Conservation (phyloP, 2,329 filamentous ascomycete genomes). For the Pleochaeta shiraiana region DNA sequence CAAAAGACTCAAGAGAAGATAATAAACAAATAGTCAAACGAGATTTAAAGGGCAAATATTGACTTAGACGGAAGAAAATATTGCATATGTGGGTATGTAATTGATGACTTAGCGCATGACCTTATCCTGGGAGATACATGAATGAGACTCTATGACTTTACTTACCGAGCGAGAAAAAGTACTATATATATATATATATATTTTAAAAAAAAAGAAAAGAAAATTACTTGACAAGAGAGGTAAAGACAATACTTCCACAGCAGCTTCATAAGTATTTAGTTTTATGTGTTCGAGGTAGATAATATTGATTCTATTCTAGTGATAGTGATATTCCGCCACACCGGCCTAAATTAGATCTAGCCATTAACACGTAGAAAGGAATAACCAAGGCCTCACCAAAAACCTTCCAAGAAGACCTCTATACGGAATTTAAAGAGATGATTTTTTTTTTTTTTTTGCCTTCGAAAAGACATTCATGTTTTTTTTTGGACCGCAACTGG, state of each 20-base stretch:
- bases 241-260: neutral
- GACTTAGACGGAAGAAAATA: neutral
- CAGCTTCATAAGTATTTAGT: neutral
- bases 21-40: neutral
- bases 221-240: neutral
- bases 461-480: neutral
- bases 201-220: neutral
- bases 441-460: neutral
- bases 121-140: neutral
- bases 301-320: neutral
- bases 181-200: too few species aligned
- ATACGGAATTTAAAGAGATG: neutral
- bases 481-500: neutral
- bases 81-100: neutral
- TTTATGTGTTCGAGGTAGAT: neutral
- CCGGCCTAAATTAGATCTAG: neutral
- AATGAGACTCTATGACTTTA: neutral
- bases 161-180: neutral
- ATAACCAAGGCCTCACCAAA: neutral
- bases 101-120: neutral
- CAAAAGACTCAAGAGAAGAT: neutral
- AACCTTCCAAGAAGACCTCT: neutral
- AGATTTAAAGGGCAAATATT: neutral
- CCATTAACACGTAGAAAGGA: neutral
- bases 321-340: neutral